These are phyloP conservation scores for Avena sativa DNA, from an alignment of 176 grass and related monocot genomes.

Conservation along the genomic window DNA sequence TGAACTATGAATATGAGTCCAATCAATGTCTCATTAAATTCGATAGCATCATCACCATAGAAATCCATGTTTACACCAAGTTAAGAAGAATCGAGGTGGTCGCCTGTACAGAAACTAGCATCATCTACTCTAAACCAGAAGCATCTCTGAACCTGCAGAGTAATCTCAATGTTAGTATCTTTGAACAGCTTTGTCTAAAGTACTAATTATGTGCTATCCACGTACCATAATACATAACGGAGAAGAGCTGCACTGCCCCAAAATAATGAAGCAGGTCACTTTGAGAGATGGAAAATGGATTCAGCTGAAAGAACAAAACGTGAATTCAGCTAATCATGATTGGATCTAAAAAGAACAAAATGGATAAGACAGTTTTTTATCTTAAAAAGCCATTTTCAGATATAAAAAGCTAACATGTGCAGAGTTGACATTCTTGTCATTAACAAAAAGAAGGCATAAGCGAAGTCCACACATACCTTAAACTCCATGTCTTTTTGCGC, in stretches of 20 bases:
- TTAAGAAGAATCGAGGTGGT: constrained; percentile 37
- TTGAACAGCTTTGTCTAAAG: not conserved
- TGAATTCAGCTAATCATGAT: constrained; percentile 18
- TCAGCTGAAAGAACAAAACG: constrained; percentile 46
- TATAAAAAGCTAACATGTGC: not conserved
- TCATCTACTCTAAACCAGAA: constrained; percentile 55
- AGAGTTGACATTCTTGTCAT: not conserved
- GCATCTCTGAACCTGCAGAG: constrained; percentile 39
- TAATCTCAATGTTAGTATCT: constrained; percentile 22
- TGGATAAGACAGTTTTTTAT: not conserved
- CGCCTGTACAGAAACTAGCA: constrained; percentile 61
- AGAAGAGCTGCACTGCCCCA: constrained; percentile 17
- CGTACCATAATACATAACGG: constrained; percentile 32
- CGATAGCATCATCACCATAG: constrained; percentile 27
- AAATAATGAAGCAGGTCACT: constrained; percentile 42
- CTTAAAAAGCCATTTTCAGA: constrained; percentile 1
- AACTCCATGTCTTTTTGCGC: constrained; percentile 66
- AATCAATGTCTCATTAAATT: constrained; percentile 32
- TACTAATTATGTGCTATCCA: not conserved
- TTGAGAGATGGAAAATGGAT: constrained; percentile 22
- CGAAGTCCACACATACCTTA: constrained; percentile 60
- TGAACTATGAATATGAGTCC: constrained; percentile 34
- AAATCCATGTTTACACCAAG: constrained; percentile 51
- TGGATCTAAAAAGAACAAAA: not conserved
- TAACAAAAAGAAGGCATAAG: constrained; percentile 25